Conservation (phyloP, 2,329 filamentous ascomycete species). For the Magnaporthiopsis incrustans region DNA sequence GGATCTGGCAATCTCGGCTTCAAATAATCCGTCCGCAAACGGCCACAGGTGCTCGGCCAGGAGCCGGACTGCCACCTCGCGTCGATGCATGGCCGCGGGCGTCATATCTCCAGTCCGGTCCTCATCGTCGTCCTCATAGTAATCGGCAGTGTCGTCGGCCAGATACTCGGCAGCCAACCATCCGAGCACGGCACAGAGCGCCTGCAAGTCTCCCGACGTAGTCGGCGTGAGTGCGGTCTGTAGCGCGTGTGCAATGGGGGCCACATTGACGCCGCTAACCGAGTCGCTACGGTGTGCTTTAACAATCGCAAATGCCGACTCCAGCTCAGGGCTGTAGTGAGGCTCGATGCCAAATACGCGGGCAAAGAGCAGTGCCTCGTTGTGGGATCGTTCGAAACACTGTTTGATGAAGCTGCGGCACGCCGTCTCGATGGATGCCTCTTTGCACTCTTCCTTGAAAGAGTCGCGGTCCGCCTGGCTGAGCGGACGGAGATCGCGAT, state of each 20-base stretch:
- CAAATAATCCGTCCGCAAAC: conserved; percentile 46
- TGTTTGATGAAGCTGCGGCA: conserved; percentile 52
- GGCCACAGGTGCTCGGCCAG: conserved; percentile 51
- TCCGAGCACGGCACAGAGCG: conserved; percentile 46
- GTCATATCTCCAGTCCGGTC: conserved; percentile 19
- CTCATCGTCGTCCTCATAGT: conserved; percentile 34
- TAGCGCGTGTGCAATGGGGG: conserved; percentile 5
- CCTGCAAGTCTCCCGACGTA: conserved; percentile 38
- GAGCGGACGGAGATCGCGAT: conserved; percentile 44
- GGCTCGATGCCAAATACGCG: conserved; percentile 50
- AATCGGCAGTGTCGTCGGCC: conserved; percentile 41
- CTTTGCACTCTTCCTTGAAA: conserved; percentile 45
- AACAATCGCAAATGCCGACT: conserved; percentile 22
- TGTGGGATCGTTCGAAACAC: conserved; percentile 48
- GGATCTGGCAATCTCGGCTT: conserved; percentile 45
- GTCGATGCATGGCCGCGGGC: conserved; percentile 42
- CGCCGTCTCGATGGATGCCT: conserved; percentile 42
- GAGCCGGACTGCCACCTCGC: conserved; percentile 47
- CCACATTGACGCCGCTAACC: conserved; percentile 45
- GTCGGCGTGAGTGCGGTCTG: conserved; percentile 22
- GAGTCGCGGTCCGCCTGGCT: conserved; percentile 45
- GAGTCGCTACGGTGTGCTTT: conserved; percentile 42
- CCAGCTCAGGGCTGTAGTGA: conserved; percentile 27
- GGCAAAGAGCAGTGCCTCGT: conserved; percentile 44
- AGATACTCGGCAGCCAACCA: conserved; percentile 53